Evolutionary conservation across 2,329 filamentous ascomycete species (phyloP).

Genomic region (Cylindrodendrum hubeiense): DNA sequence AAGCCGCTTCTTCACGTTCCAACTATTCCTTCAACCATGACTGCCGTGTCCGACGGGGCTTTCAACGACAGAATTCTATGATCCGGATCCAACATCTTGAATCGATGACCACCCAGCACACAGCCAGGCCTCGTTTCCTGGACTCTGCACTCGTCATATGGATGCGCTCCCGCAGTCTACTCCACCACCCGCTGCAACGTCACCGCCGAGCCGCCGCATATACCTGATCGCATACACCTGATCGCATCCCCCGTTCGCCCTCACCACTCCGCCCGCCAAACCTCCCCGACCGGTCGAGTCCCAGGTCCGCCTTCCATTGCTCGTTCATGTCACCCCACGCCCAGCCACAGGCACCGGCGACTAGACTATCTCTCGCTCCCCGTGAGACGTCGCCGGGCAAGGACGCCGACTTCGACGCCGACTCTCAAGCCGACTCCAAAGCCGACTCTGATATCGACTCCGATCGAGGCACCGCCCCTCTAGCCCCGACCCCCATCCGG

Average conservation of each 20-base stretch:
- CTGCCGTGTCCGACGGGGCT: neutral
- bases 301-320: neutral
- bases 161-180: neutral
- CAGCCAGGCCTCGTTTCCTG: neutral
- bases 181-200: constrained; percentile 4
- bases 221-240: neutral
- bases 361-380: constrained; percentile 5
- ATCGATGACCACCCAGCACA: constrained; percentile 9
- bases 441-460: neutral
- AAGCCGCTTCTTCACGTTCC: neutral
- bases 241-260: neutral
- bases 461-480: neutral
- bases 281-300: neutral
- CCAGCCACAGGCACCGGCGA: constrained; percentile 8
- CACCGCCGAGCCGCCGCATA: constrained; percentile 7
- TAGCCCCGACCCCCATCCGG: constrained; percentile 11
- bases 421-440: neutral
- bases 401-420: constrained; percentile 4
- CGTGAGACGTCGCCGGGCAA: constrained; percentile 6
- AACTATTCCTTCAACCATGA: neutral
- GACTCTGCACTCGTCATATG: neutral
- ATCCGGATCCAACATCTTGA: neutral
- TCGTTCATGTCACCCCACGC: constrained; percentile 9
- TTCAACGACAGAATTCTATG: neutral
- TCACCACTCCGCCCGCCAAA: neutral